Conservation (phyloP, 1,284 basidiomycete species). For the Ustilago trichophora region DNA sequence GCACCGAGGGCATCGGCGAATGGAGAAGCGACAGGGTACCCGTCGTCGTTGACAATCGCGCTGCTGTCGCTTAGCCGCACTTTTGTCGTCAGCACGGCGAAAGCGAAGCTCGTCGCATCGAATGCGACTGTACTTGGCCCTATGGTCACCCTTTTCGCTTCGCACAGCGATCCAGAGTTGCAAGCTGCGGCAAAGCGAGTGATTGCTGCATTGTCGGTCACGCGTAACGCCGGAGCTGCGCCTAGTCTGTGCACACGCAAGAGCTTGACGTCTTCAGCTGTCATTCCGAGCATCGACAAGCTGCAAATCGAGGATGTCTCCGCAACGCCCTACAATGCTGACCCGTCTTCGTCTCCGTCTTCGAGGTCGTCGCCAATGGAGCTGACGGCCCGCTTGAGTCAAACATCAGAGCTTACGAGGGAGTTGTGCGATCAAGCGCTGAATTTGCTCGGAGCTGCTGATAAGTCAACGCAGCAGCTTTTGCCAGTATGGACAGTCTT, state of each 20-base stretch:
- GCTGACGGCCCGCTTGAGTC: neutral
- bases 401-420: neutral
- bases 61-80: constrained; percentile 20
- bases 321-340: no score
- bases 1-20: constrained; percentile 3
- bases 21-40: neutral
- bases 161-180: constrained; percentile 25
- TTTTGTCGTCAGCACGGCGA: constrained; percentile 17
- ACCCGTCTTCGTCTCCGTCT: neutral
- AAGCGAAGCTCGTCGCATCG: constrained; percentile 9
- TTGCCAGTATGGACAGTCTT: constrained; percentile 14
- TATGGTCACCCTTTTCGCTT: constrained; percentile 5
- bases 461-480: neutral
- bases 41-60: constrained; percentile 10
- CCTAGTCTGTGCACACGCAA: no score
- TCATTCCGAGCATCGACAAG: no score
- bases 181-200: constrained; percentile 5
- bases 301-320: no score
- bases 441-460: neutral
- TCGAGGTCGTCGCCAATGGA: neutral
- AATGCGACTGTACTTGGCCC: constrained; percentile 14
- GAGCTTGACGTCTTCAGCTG: no score
- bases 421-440: constrained; percentile 7
- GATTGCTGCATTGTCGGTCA: constrained; percentile 1
- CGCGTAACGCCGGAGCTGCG: no score